These are phyloP conservation scores for Oemleria cerasiformis DNA, from an alignment of 306 rosid genomes.

Conservation along the genomic window DNA sequence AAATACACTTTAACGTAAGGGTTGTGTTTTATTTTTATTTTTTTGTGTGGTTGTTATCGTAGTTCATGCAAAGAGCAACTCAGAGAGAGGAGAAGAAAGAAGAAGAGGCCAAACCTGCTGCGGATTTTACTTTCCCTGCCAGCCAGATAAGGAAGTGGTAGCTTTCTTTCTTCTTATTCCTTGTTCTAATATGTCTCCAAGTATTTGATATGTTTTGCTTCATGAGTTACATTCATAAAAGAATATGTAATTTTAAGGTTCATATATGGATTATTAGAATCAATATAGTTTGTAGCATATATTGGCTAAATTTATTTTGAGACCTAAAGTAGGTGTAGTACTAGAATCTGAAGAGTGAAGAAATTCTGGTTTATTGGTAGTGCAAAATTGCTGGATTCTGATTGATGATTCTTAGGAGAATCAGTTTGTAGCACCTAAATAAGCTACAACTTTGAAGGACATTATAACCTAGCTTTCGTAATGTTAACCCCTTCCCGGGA, in stretches of 20 bases:
- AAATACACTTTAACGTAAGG: not conserved
- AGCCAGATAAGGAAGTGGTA: slow-evolving; percentile 56
- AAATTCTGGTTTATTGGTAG: not conserved
- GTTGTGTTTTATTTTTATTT: not conserved
- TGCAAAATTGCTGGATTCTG: not conserved
- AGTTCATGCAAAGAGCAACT: slow-evolving; percentile 93
- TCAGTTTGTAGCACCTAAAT: not conserved
- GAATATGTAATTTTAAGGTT: not conserved
- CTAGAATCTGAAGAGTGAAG: not conserved
- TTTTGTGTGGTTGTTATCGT: not conserved
- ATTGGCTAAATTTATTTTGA: not conserved
- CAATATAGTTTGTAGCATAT: not conserved
- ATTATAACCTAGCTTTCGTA: not conserved
- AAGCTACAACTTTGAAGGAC: not conserved
- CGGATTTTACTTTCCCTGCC: slow-evolving; percentile 35
- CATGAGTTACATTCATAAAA: not conserved
- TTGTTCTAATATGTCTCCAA: not conserved
- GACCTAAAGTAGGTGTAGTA: not conserved
- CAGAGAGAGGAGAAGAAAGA: slow-evolving; percentile 69
- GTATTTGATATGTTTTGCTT: not conserved
- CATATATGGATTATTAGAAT: not conserved
- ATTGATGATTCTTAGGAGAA: not conserved
- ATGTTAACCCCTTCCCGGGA: not conserved
- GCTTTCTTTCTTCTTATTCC: slow-evolving; percentile 9
- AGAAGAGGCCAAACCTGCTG: slow-evolving; percentile 53